Conservation (phyloP, 2,329 filamentous ascomycete species). For the Venturia carpophila region DNA sequence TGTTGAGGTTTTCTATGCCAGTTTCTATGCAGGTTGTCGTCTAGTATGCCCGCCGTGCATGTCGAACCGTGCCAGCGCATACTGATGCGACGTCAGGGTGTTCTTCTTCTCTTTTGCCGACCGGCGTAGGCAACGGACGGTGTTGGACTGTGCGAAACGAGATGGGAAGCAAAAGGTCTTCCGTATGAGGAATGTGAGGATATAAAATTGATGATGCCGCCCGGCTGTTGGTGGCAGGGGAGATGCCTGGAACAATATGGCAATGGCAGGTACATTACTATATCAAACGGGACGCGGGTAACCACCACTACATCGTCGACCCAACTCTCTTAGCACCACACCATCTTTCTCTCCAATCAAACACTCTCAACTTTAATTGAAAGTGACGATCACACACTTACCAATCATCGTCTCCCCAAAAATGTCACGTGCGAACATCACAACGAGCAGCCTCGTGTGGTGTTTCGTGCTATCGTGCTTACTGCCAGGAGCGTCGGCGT, state of each 20-base stretch:
- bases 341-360: neutral
- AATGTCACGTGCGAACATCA: conserved; percentile 18
- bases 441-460: conserved; percentile 24
- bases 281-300: neutral
- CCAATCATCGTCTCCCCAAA: neutral
- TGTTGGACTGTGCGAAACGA: neutral
- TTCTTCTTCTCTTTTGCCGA: no score
- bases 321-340: neutral
- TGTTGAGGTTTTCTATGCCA: neutral
- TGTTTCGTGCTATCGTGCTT: conserved; percentile 24
- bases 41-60: neutral
- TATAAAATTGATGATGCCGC: conserved; percentile 1
- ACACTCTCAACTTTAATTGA: neutral
- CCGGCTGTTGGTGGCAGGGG: neutral
- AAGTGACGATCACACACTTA: neutral
- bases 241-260: neutral
- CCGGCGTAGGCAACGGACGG: conserved; percentile 20
- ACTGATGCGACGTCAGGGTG: neutral
- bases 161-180: neutral
- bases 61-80: conserved; percentile 11
- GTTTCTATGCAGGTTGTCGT: conserved; percentile 6
- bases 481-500: conserved; percentile 25
- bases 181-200: neutral
- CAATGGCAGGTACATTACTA: neutral
- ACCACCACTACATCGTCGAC: neutral